Base-by-base conservation (phyloP, 2,329 filamentous ascomycete genomes). In the Ceratocystis destructans region DNA sequence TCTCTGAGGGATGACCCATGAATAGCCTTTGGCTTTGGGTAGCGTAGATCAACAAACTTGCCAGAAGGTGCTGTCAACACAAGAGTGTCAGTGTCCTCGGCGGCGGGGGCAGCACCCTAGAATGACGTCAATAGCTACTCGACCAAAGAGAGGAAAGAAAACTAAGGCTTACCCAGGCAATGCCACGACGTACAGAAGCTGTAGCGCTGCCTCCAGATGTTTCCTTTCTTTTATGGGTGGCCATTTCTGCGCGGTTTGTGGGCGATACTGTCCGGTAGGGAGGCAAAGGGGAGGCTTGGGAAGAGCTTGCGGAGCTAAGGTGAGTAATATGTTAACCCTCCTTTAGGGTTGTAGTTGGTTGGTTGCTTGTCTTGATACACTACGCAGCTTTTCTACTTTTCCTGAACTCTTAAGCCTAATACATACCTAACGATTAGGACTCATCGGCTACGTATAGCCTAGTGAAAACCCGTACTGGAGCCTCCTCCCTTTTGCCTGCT, bases 21-120 rank as follows among this genome's bases (percentile, higher is more conserved):
- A n/a, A 22, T 17, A 5, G 53, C 1, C 10, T 33, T 25, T 7
- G 20, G 17, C 28, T 37, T 63, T 12, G 66, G 72, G 63, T 86
- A 76, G 50, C 86, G 81, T 25, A 87, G 72, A 71, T 88, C 86
- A 46, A 88, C 80, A 71, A 86, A 88, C 46, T 77, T 79, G 37
- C 76, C 76, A 31, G 73, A 72, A 1, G 82, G 80, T 2, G 83
- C 83, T 0, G 86, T 88, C 59, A 88, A 75, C 12, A 88, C 86
- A 3, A 87, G 72, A 0, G 86, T 88, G 1, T 64, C 61, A 10
- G 67, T 68, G 48, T 62, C 48, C 28, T 68, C 67, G 22, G 45
- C 44, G n/a, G 64, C 50, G 22, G 64, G 25, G 10, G 28, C 59
- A 7, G 61, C 50, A 53, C 37, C 45, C 67, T 68, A 25, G 46